These are phyloP conservation scores for Ascochyta koolunga DNA, from an alignment of 2,329 filamentous ascomycete species.

Conservation along the genomic window DNA sequence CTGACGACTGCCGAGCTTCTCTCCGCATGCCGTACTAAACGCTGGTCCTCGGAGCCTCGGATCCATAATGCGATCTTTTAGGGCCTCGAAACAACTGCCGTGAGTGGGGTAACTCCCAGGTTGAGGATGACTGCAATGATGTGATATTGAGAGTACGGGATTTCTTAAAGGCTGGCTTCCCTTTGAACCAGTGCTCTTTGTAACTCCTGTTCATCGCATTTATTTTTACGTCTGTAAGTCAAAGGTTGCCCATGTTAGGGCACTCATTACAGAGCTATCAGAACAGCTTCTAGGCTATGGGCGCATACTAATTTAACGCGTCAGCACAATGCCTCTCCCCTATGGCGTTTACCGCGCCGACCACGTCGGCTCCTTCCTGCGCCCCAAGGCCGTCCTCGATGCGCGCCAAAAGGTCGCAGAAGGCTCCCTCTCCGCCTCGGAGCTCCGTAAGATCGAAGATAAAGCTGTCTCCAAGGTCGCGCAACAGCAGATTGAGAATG, in stretches of 20 bases:
- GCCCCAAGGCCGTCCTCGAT: slow-evolving; percentile 57
- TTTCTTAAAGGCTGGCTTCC: slow-evolving; percentile 4
- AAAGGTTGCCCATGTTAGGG: neutral
- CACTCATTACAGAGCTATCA: neutral
- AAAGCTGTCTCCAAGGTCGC: slow-evolving; percentile 57
- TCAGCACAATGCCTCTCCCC: slow-evolving; percentile 45
- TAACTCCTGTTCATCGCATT: neutral
- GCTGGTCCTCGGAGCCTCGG: slow-evolving; percentile 7
- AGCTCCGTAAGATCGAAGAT: slow-evolving; percentile 60
- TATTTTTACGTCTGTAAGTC: neutral
- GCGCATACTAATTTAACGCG: neutral
- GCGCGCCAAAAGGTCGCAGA: slow-evolving; percentile 57
- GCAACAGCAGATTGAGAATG: slow-evolving; percentile 56
- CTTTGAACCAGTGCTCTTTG: neutral
- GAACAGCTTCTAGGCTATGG: neutral
- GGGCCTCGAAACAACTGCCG: slow-evolving; percentile 40
- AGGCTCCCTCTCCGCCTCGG: slow-evolving; percentile 49
- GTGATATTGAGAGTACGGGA: neutral
- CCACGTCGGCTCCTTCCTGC: slow-evolving; percentile 63
- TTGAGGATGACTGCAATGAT: slow-evolving; percentile 9
- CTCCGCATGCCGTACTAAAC: slow-evolving; percentile 8
- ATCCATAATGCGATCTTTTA: slow-evolving; percentile 1
- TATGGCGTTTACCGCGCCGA: slow-evolving; percentile 55
- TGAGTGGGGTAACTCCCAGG: slow-evolving; percentile 37
- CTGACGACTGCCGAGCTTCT: neutral